phyloP scores from a whole-genome alignment of 148 eudicot species.

The Cornus florida region DNA sequence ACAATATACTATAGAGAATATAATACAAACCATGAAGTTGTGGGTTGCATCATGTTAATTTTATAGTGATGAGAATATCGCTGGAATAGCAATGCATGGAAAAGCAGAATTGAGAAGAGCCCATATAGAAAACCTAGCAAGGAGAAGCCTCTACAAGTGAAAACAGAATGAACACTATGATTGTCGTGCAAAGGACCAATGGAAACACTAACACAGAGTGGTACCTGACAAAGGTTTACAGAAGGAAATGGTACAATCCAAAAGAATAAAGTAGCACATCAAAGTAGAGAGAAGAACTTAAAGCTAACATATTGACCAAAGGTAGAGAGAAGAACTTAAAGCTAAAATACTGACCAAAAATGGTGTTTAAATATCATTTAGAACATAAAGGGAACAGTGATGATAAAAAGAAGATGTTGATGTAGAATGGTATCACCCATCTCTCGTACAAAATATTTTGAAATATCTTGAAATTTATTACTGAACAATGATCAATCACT shows the following conservation, averaged over 20 bases:
- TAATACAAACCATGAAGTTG: not conserved
- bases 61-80: not conserved
- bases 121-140: not conserved
- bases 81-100: not conserved
- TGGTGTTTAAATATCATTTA: not conserved
- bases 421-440: not conserved
- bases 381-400: not conserved
- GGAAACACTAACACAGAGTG: not conserved
- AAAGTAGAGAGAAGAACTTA: not conserved
- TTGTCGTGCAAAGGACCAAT: not conserved
- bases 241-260: conserved; percentile 2
- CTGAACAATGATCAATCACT: conserved; percentile 6
- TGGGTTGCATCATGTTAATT: not conserved
- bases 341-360: not conserved
- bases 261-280: not conserved
- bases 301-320: not conserved
- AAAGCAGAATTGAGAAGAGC: not conserved
- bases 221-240: not conserved
- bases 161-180: not conserved
- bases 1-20: not conserved
- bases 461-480: not conserved
- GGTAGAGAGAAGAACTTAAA: not conserved
- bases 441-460: not conserved
- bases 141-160: not conserved
- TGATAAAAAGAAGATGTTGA: not conserved